Percentiles rank a stretch among this genome's conserved stretches.
Evolutionary conservation across 331 rosid genomes (phyloP).

Genomic region (Pyracantha coccinea): DNA sequence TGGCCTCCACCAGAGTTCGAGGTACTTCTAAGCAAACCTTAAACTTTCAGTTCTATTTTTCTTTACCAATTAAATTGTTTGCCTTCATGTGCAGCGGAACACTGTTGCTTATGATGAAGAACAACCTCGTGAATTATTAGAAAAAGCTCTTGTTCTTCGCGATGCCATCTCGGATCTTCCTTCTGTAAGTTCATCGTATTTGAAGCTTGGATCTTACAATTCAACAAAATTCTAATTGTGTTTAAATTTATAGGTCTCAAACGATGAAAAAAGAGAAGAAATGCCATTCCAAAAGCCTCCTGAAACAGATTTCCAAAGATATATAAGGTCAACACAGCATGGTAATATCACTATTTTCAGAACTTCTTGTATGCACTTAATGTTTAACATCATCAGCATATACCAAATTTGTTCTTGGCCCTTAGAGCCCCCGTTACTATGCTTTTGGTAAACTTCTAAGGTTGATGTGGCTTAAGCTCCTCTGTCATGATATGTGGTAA

Average conservation of each 20-base stretch:
- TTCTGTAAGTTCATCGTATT: slow-evolving; percentile 30
- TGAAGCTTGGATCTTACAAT: not conserved
- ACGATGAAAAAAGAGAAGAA: slow-evolving; percentile 52
- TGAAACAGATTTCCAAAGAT: slow-evolving; percentile 83
- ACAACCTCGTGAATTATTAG: slow-evolving; percentile 37
- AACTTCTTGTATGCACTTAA: not conserved
- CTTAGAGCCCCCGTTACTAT: no score
- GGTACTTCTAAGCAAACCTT: slow-evolving; percentile 30
- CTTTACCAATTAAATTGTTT: slow-evolving; percentile 1
- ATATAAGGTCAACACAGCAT: slow-evolving; percentile 61
- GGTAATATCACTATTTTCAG: slow-evolving; percentile 39
- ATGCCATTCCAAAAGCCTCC: slow-evolving; percentile 59
- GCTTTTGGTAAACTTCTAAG: no score
- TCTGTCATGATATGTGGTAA: no score
- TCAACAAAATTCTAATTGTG: slow-evolving; percentile 13
- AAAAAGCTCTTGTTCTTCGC: slow-evolving; percentile 55
- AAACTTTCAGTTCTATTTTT: slow-evolving; percentile 6
- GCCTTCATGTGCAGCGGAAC: slow-evolving; percentile 58
- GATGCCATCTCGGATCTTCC: slow-evolving; percentile 99
- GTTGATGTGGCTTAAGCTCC: no score
- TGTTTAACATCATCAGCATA: not conserved
- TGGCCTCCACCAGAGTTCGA: slow-evolving; percentile 91
- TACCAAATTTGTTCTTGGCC: no score
- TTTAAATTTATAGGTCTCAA: slow-evolving; percentile 40
- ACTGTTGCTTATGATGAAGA: slow-evolving; percentile 68